A percentile compares a stretch with the other conserved stretches of the same genome.
Conservation (phyloP, 495 filamentous ascomycete species). For the Patellaria atrata region DNA sequence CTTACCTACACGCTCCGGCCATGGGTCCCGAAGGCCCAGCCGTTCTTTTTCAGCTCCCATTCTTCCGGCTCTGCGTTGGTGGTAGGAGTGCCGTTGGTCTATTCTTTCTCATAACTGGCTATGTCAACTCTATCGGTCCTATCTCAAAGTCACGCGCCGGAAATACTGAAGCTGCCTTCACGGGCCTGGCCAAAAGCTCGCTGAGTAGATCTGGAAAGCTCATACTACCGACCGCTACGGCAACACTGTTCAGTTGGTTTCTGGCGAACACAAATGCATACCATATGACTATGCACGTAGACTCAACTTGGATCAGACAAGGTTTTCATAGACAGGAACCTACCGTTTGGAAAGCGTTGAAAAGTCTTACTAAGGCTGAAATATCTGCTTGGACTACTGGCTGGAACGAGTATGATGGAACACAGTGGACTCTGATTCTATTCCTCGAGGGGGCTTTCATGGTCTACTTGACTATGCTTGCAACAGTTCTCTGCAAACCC, state of each 20-base stretch:
- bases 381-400: constrained; percentile 20
- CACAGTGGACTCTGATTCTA: constrained; percentile 21
- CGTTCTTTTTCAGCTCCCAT: constrained; percentile 19
- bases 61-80: constrained; percentile 20
- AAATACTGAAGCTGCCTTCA: constrained; percentile 19
- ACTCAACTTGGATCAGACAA: constrained; percentile 22
- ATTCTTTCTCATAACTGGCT: constrained; percentile 24
- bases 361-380: constrained; percentile 12
- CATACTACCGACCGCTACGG: constrained; percentile 19
- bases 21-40: constrained; percentile 11
- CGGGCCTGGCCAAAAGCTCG: constrained; percentile 14
- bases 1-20: constrained; percentile 18
- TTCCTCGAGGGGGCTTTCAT: constrained; percentile 22
- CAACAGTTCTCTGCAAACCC: constrained; percentile 17
- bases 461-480: constrained; percentile 22
- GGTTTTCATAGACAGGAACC: constrained; percentile 17
- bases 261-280: constrained; percentile 20
- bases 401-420: constrained; percentile 22
- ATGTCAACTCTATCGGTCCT: constrained; percentile 22
- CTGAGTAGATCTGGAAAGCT: constrained; percentile 18
- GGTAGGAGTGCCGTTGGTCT: constrained; percentile 19
- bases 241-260: constrained; percentile 20
- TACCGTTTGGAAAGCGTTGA: constrained; percentile 13
- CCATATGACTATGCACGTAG: constrained; percentile 20
- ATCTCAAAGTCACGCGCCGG: constrained; percentile 17